Evolutionary conservation across 2,329 filamentous ascomycete genomes (phyloP).

Genomic region (Fusarium globosum): DNA sequence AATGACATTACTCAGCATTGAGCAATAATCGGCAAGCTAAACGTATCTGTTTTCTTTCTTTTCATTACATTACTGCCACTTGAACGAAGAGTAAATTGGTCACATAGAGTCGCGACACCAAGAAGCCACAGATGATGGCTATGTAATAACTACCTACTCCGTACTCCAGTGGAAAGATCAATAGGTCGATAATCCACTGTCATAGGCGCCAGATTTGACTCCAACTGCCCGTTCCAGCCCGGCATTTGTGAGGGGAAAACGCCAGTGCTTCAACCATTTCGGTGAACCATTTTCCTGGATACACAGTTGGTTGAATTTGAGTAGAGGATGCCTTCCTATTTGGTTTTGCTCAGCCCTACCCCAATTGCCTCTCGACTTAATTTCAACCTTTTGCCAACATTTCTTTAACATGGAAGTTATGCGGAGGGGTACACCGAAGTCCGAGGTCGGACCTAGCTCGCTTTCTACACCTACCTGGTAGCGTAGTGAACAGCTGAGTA

Average conservation of each 20-base stretch:
- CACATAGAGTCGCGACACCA: neutral
- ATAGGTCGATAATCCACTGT: neutral
- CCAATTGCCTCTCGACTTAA: conserved; percentile 20
- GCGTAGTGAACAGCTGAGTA: conserved; percentile 7
- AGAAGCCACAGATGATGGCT: neutral
- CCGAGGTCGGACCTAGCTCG: conserved; percentile 43
- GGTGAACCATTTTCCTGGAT: conserved; percentile 2
- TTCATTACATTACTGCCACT: neutral
- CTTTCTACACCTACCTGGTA: neutral
- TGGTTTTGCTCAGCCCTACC: conserved; percentile 39
- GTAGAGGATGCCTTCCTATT: conserved; percentile 33
- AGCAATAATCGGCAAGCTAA: neutral
- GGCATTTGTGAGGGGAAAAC: conserved; percentile 21
- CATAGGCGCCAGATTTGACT: neutral
- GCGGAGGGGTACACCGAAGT: conserved; percentile 41
- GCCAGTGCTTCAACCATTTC: conserved; percentile 9
- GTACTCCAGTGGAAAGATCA: neutral
- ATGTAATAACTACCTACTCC: neutral
- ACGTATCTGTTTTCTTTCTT: neutral
- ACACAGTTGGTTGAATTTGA: conserved; percentile 7
- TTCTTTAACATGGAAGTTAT: conserved; percentile 5
- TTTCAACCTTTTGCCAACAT: conserved; percentile 26
- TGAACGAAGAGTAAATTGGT: neutral
- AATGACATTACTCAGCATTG: neutral
- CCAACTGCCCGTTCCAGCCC: neutral